These are phyloP conservation scores for Boletus eberwhitei DNA, from an alignment of 768 basidiomycete genomes.

Conservation along the genomic window DNA sequence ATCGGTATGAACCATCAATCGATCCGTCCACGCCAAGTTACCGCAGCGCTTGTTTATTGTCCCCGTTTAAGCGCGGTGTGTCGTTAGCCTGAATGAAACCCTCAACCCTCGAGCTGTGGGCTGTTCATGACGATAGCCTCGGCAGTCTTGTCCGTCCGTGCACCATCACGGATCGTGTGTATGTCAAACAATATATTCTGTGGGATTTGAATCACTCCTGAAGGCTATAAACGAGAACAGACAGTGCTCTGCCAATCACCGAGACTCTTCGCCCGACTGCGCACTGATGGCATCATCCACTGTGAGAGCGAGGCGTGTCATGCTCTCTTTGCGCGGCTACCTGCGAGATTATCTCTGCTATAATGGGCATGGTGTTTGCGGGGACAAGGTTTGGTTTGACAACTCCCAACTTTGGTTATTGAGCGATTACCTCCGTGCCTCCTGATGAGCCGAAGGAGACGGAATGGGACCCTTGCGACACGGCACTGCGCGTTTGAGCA, in stretches of 20 bases:
- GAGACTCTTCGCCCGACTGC: neutral
- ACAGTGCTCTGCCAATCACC: neutral
- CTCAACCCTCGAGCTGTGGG: neutral
- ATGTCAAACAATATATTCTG: neutral
- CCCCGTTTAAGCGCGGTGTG: neutral
- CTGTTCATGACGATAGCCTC: neutral
- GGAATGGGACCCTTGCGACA: neutral
- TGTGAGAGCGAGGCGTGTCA: neutral
- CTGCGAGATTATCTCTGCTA: neutral
- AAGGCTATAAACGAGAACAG: neutral
- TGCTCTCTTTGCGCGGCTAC: neutral
- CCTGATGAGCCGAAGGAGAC: neutral
- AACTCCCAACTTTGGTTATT: neutral
- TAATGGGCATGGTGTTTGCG: neutral
- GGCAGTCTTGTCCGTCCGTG: no score
- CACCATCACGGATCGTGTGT: neutral
- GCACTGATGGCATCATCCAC: neutral
- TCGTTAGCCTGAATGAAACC: slow-evolving; percentile 5
- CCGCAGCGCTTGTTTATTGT: neutral
- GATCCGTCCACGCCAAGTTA: neutral
- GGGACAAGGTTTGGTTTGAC: slow-evolving; percentile 4
- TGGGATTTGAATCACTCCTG: neutral
- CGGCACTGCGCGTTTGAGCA: neutral
- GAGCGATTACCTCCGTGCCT: neutral
- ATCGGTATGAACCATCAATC: neutral